Conservation (phyloP, 169 alveolate genomes). For the Plasmodium blacklocki region DNA sequence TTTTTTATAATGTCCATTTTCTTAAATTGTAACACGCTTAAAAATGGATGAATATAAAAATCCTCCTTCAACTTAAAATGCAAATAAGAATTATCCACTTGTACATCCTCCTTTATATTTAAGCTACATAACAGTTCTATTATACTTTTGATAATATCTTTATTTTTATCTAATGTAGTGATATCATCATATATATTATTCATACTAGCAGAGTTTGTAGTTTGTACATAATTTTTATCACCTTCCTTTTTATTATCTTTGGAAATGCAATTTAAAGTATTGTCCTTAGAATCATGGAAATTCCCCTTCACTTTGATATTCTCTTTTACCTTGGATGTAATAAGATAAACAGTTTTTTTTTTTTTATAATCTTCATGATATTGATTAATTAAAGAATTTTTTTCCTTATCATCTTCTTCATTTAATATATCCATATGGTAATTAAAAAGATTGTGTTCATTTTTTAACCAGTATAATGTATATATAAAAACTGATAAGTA, state of each 20-base stretch:
- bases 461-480: constrained; percentile 30
- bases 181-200: constrained; percentile 2
- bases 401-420: constrained; percentile 30
- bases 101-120: constrained; percentile 27
- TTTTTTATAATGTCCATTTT: neutral
- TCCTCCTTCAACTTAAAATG: constrained; percentile 35
- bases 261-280: neutral
- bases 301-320: neutral
- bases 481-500: constrained; percentile 62
- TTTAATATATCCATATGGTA: constrained; percentile 2
- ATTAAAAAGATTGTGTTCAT: constrained; percentile 24
- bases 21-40: constrained; percentile 9
- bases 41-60: constrained; percentile 44
- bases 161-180: neutral
- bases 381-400: constrained; percentile 21
- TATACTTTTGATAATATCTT: constrained; percentile 36
- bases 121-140: constrained; percentile 21
- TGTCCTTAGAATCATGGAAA: neutral
- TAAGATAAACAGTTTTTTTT: neutral
- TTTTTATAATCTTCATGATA: constrained; percentile 43
- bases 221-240: neutral
- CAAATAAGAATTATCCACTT: constrained; percentile 10
- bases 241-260: neutral
- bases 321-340: neutral
- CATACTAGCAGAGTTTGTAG: neutral